These are phyloP conservation scores for Didymella arachidicola DNA, from an alignment of 2,329 filamentous ascomycete genomes.

Conservation along the genomic window DNA sequence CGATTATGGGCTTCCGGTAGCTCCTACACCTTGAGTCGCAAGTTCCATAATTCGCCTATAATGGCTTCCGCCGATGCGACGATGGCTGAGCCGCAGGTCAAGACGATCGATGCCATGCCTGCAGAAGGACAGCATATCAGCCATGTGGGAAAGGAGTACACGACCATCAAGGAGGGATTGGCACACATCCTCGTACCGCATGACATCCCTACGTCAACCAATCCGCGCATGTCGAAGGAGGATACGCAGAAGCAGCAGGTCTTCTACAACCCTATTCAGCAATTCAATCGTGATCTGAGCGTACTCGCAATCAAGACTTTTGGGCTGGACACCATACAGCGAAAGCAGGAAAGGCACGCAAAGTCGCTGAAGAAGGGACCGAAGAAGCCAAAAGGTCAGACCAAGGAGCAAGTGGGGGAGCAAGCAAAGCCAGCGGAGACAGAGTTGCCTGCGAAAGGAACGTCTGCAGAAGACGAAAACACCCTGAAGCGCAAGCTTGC, in stretches of 20 bases:
- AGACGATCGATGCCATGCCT: conserved; percentile 41
- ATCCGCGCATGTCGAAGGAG: conserved; percentile 58
- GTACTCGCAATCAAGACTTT: conserved; percentile 91
- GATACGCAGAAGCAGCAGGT: conserved; percentile 73
- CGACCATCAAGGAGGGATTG: conserved; percentile 70
- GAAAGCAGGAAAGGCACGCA: conserved; percentile 56
- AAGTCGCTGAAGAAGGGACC: conserved; percentile 47
- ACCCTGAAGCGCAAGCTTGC: conserved; percentile 40
- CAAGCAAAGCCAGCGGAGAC: not conserved
- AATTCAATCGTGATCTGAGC: conserved; percentile 96
- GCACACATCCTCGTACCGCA: conserved; percentile 72
- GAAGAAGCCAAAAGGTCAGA: conserved; percentile 32
- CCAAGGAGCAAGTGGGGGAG: conserved; percentile 19
- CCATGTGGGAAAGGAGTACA: conserved; percentile 63
- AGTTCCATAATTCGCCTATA: conserved; percentile 26
- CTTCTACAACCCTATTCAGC: conserved; percentile 99
- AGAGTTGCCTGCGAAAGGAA: not conserved
- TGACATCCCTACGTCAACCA: conserved; percentile 56
- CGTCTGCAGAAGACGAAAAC: conserved; percentile 5
- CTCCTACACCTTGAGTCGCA: conserved; percentile 26
- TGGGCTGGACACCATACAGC: conserved; percentile 70
- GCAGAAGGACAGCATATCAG: conserved; percentile 42
- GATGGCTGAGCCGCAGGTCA: conserved; percentile 23
- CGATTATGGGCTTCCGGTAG: conserved; percentile 41
- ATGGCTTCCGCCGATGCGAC: conserved; percentile 29